Percentiles rank a stretch among this genome's conserved stretches.
Conservation (phyloP, 176 grass and related monocot species). For the Rhynchospora breviuscula region DNA sequence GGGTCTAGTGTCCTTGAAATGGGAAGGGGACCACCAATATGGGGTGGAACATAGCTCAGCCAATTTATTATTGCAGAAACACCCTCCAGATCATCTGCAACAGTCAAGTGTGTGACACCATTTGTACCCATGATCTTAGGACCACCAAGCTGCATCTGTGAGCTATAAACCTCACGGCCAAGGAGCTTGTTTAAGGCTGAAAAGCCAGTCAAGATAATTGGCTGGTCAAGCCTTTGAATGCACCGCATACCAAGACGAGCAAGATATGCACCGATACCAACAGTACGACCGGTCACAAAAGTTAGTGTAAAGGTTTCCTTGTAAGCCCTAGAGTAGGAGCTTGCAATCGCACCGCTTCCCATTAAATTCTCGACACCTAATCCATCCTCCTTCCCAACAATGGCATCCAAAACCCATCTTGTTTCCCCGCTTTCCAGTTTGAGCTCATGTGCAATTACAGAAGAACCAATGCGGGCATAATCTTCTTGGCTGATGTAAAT, state of each 20-base stretch:
- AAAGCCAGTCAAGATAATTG: constrained; percentile 91
- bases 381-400: constrained; percentile 88
- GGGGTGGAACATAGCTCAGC: constrained; percentile 97
- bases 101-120: constrained; percentile 93
- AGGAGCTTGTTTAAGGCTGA: constrained; percentile 94
- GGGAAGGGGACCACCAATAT: constrained; percentile 80
- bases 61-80: constrained; percentile 92
- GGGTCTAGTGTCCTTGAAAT: constrained; percentile 79
- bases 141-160: constrained; percentile 97
- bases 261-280: constrained; percentile 97
- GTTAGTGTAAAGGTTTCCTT: constrained; percentile 95
- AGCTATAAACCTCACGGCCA: constrained; percentile 97
- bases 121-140: constrained; percentile 99
- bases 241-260: constrained; percentile 96
- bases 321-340: constrained; percentile 90
- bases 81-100: constrained; percentile 96
- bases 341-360: constrained; percentile 95
- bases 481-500: constrained; percentile 89
- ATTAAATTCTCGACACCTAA: constrained; percentile 91
- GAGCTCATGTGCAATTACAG: constrained; percentile 85
- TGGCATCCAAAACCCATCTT: constrained; percentile 91
- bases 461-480: constrained; percentile 57
- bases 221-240: constrained; percentile 96
- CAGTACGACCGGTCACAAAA: constrained; percentile 87
- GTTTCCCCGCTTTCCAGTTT: constrained; percentile 78